These are phyloP conservation scores for Colletotrichum costaricense DNA, from an alignment of 2,329 filamentous ascomycete species.

Conservation along the genomic window DNA sequence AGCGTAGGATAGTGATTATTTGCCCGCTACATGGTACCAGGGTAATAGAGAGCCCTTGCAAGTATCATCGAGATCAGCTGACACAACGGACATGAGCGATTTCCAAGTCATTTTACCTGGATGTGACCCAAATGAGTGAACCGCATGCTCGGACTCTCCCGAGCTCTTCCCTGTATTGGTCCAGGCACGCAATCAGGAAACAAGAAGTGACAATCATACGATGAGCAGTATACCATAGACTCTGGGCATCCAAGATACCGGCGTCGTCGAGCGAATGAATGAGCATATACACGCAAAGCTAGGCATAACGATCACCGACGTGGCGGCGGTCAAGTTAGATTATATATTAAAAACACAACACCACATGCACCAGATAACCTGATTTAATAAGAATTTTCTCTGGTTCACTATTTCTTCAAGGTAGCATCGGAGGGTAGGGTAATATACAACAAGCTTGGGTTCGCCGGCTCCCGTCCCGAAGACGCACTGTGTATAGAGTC, in stretches of 20 bases:
- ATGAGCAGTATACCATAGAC: not conserved
- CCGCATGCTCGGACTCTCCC: too few relatives aligned
- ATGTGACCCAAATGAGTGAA: too few relatives aligned
- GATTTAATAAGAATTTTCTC: not conserved
- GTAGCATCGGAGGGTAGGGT: constrained; percentile 22
- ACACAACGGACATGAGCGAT: too few relatives aligned
- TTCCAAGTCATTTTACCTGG: too few relatives aligned
- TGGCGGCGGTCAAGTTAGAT: not conserved
- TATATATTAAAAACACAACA: constrained; percentile 12
- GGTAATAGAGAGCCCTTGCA: too few relatives aligned
- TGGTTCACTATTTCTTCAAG: not conserved
- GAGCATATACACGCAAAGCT: not conserved
- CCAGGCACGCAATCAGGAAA: not conserved
- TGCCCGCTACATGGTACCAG: too few relatives aligned
- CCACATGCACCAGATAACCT: not conserved
- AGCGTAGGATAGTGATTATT: too few relatives aligned
- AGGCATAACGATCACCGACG: not conserved
- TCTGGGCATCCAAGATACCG: not conserved
- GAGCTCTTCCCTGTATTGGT: not conserved
- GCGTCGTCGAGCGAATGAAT: not conserved
- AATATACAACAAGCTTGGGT: constrained; percentile 22
- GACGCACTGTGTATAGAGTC: not conserved
- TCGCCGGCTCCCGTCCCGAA: constrained; percentile 11
- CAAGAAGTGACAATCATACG: not conserved
- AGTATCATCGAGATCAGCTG: too few relatives aligned